phyloP scores from a whole-genome alignment of 2,329 filamentous ascomycete species.

The Botryosphaeria dothidea region DNA sequence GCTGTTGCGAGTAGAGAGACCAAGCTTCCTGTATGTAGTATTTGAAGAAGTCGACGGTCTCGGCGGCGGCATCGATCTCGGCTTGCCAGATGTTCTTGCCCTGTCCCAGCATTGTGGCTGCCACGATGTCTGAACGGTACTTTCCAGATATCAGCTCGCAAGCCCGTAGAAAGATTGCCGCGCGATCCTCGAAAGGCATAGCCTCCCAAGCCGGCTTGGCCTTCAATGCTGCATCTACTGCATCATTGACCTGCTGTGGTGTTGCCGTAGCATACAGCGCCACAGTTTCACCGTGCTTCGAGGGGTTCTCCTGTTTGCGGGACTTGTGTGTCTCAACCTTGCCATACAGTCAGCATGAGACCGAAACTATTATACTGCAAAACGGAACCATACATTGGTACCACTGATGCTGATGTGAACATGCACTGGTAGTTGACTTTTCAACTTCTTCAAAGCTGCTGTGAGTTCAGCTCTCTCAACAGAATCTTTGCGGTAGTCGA shows the following conservation, averaged over 20 bases:
- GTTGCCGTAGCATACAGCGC: not conserved
- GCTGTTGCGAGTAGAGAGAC: not conserved
- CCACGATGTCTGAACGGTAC: constrained; percentile 96
- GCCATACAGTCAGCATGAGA: not conserved
- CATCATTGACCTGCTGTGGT: constrained; percentile 64
- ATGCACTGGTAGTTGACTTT: not conserved
- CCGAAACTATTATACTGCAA: too few species aligned
- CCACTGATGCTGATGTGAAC: not conserved
- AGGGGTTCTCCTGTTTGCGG: not conserved
- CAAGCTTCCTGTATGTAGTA: constrained; percentile 69
- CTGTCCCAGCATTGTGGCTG: constrained; percentile 91
- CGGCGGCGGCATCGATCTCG: constrained; percentile 94
- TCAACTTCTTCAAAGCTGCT: not conserved
- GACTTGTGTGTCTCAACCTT: not conserved
- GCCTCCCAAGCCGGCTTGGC: constrained; percentile 84
- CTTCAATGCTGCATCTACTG: constrained; percentile 82
- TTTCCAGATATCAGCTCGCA: constrained; percentile 87
- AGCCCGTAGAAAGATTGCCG: constrained; percentile 92
- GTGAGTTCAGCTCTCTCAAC: not conserved
- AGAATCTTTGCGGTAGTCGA: not conserved
- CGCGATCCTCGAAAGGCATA: constrained; percentile 85
- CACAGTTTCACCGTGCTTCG: not conserved
- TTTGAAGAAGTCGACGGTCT: constrained; percentile 86
- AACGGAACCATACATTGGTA: not conserved
- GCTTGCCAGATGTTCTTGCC: constrained; percentile 99